phyloP scores from a whole-genome alignment of 306 rosid genomes.

The Quercus cerris region DNA sequence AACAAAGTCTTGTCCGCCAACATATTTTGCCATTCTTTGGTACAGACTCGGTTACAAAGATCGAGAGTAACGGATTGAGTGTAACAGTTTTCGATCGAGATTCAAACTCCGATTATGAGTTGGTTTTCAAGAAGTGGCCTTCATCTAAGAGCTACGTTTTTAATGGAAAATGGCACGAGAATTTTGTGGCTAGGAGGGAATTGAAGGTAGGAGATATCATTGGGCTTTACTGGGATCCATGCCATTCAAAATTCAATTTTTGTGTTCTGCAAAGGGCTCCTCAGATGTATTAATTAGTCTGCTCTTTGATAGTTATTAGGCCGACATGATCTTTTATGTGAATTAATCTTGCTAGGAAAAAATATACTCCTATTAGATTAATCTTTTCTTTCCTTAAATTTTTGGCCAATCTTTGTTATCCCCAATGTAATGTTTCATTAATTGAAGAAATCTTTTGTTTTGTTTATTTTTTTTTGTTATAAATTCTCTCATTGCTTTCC shows the following conservation, averaged over 20 bases:
- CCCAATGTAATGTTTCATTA: no score
- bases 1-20: slow-evolving; percentile 19
- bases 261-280: slow-evolving; percentile 11
- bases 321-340: no score
- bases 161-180: slow-evolving; percentile 33
- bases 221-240: slow-evolving; percentile 31
- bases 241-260: slow-evolving; percentile 20
- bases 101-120: slow-evolving; percentile 21
- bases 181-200: slow-evolving; percentile 27
- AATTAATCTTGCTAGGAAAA: no score
- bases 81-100: slow-evolving; percentile 34
- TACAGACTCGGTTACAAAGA: slow-evolving; percentile 1
- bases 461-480: no score
- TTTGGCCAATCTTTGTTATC: no score
- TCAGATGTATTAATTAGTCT: no score
- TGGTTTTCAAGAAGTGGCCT: slow-evolving; percentile 30
- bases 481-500: no score
- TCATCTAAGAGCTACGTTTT: slow-evolving; percentile 35
- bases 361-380: no score
- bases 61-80: slow-evolving; percentile 11
- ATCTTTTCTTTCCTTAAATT: no score
- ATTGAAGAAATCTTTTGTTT: no score
- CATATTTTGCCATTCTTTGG: slow-evolving; percentile 31
- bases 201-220: slow-evolving; percentile 28
- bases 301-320: no score